phyloP scores from a whole-genome alignment of 371 early-diverging fungal genomes.

The Coemansia linderi region DNA sequence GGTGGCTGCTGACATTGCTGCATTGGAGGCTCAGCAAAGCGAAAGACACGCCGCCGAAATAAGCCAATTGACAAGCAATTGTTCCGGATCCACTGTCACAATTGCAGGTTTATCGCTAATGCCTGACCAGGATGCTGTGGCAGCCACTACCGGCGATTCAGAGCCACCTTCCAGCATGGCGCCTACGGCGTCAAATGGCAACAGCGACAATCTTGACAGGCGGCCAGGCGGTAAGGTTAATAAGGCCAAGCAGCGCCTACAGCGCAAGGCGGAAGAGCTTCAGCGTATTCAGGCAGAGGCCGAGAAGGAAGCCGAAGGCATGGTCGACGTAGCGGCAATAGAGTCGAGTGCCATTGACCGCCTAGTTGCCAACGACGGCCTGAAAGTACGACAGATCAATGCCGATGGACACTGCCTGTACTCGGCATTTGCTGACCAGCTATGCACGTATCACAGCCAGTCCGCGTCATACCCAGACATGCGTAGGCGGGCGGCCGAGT shows the following conservation, averaged over 20 bases:
- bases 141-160: background rate
- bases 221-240: slow-evolving; percentile 35
- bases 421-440: slow-evolving; percentile 85
- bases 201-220: slow-evolving; percentile 4
- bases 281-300: slow-evolving; percentile 77
- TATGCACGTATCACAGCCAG: slow-evolving; percentile 60
- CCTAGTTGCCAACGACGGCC: slow-evolving; percentile 58
- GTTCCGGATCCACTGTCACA: background rate
- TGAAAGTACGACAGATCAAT: slow-evolving; percentile 45
- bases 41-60: slow-evolving; percentile 72
- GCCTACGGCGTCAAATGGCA: slow-evolving; percentile 9
- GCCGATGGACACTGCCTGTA: slow-evolving; percentile 61
- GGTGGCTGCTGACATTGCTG: slow-evolving; percentile 66
- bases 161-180: background rate
- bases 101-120: background rate
- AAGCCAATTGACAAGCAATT: slow-evolving; percentile 32
- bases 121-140: background rate
- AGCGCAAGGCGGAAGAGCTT: slow-evolving; percentile 71
- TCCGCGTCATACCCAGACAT: slow-evolving; percentile 61
- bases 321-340: slow-evolving; percentile 71
- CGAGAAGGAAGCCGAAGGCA: slow-evolving; percentile 73
- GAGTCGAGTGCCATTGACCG: slow-evolving; percentile 73
- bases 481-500: slow-evolving; percentile 71
- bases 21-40: slow-evolving; percentile 67
- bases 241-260: slow-evolving; percentile 56